Evolutionary conservation across 352 stramenopile genomes (phyloP), one percentile per base, ranked within the genome.

Genomic region (Phytopythium montanum): DNA sequence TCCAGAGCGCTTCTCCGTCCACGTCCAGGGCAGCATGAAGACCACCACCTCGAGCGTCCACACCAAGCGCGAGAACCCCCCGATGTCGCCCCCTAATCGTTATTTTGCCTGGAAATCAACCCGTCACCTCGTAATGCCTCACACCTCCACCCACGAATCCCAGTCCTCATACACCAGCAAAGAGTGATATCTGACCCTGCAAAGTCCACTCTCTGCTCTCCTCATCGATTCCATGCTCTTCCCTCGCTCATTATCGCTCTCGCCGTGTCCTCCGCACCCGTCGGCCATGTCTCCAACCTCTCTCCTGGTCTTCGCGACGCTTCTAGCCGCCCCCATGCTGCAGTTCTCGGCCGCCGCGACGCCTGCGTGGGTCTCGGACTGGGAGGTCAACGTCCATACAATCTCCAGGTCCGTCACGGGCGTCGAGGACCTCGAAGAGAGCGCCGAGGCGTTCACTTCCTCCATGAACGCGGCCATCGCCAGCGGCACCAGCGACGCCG

Each of bases 381-480:
- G 52, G 52, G 52, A n/a, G 2, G 4, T 12, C 33, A 57, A 57
- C 34, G 3, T 13, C n/a, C n/a, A 33, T 34, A n/a, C 23, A 5
- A 57, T 57, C 52, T 4, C 9, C 4, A 9, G 21, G 1, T 48
- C 33, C 9, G 52, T 57, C 21, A 3, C 31, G 4, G 52, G 34
- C 52, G 25, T 48, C n/a, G 18, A 23, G 13, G 52, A 57, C 4
- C 52, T 57, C 12, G 52, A 57, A 44, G 53, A 56, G 5, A 61
- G 65, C 54, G 64, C 73, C 53, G 51, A 54, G 7, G 67, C 64
- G 49, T 66, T 78, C 21, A 53, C 61, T 18, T 60, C 71, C 49
- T 68, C 72, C 61, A 68, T 78, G 26, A 60, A 75, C 56, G 64
- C 72, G 21, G 59, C 61, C 3, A 66, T 61, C 45, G 56, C 70